Base-by-base conservation (phyloP, 768 basidiomycete genomes). In the Trametes gibbosa region DNA sequence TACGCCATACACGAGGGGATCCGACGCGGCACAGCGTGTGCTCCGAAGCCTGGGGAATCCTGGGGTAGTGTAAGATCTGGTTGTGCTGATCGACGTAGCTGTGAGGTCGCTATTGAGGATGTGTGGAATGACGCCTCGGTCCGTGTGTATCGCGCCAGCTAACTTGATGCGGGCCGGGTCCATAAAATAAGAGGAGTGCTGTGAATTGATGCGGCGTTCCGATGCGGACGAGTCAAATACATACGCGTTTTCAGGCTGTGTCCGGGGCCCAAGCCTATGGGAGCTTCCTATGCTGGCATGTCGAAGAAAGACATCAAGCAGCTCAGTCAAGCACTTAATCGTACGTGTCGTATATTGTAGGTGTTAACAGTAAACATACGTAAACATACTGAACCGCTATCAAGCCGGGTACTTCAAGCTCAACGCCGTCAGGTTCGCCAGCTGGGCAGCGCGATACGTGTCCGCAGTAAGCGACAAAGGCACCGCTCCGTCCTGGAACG, bases 81-180 rank as follows among this genome's bases (percentile, higher is more conserved):
- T 98, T 98, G 51, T 98, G 81, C 72, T 99, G 97, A 72, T 99
- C 97, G 55, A 99, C 96, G 70, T 99, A 98, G 70, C 92, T 93
- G 14, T n/a, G 27, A 1, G 67, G 8, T 51, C 21, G 19, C n/a
- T 21, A 21, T 23, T 17, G 1, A 37, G 35, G 13, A 24, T 9
- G 8, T 21, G 19, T 5, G 16, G 21, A 24, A 2, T 23, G 10
- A 37, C 19, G 8, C 21, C 5, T 37, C 50, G 50, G 50, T 39
- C 50, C 50, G 50, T 25, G 10, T 14, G 16, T 27, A 14, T 10
- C 13, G 12, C 2, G 29, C 50, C 50, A 52, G 37, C 39, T 52
- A 40, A 52, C 14, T 40, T 23, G 0, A 27, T 12, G 12, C 50
- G 50, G 50, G 21, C 50, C 50, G 50, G 50, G 16, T 14, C 6